Conservation (phyloP, 768 basidiomycete species). For the Rhodocollybia butyracea region DNA sequence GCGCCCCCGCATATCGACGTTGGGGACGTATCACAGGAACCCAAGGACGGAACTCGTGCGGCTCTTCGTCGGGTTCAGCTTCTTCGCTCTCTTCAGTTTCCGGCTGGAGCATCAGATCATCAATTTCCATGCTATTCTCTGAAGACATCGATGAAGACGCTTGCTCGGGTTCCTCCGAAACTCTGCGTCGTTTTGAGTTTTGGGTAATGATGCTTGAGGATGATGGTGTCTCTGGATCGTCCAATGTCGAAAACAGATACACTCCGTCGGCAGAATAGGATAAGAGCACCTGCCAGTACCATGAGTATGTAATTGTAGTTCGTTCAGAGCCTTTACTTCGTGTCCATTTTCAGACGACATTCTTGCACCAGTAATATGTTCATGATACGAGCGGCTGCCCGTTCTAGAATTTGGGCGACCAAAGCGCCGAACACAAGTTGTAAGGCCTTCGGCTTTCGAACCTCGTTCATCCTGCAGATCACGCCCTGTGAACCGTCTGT, state of each 20-base stretch:
- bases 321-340: conserved; percentile 47
- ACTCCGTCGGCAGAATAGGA: conserved; percentile 69
- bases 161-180: conserved; percentile 16
- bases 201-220: conserved; percentile 28
- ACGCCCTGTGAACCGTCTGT: conserved; percentile 70
- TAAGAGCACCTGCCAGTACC: conserved; percentile 42
- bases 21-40: conserved; percentile 64
- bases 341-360: conserved; percentile 71
- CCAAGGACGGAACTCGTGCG: conserved; percentile 22
- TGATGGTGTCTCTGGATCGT: conserved; percentile 40
- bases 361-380: conserved; percentile 76
- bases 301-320: conserved; percentile 12
- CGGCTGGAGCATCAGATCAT: conserved; percentile 24
- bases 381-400: conserved; percentile 29
- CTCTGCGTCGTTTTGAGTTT: conserved; percentile 20
- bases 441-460: conserved; percentile 46
- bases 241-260: conserved; percentile 71
- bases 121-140: conserved; percentile 22
- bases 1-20: conserved; percentile 60
- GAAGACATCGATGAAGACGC: neutral
- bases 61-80: conserved; percentile 25
- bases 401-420: conserved; percentile 38
- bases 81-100: conserved; percentile 24
- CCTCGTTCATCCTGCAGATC: conserved; percentile 71
- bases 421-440: conserved; percentile 81